phyloP scores from a whole-genome alignment of 2,329 filamentous ascomycete species.

The Epichloe hybrida region DNA sequence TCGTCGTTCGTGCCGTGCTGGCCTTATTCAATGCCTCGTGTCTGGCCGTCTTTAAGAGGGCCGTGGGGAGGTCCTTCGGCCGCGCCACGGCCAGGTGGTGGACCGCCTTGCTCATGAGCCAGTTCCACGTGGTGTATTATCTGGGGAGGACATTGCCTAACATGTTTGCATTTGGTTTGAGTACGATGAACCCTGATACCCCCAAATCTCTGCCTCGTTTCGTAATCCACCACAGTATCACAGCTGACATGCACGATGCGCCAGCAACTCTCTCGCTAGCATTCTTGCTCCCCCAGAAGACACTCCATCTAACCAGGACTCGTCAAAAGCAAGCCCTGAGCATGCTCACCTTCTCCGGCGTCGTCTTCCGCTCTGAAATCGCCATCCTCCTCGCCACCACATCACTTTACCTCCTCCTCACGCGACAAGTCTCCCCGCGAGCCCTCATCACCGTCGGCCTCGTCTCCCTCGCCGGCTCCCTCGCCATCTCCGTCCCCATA shows the following conservation, averaged over 20 bases:
- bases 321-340: constrained; percentile 53
- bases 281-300: constrained; percentile 24
- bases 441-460: constrained; percentile 53
- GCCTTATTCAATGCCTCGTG: constrained; percentile 62
- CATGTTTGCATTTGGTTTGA: constrained; percentile 85
- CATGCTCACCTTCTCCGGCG: constrained; percentile 64
- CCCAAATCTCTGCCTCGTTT: not conserved
- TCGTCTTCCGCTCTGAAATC: constrained; percentile 82
- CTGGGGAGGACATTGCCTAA: constrained; percentile 85
- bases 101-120: constrained; percentile 59
- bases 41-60: constrained; percentile 51
- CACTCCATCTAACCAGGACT: constrained; percentile 15
- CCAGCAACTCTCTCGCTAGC: constrained; percentile 52
- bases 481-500: constrained; percentile 56
- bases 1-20: constrained; percentile 60
- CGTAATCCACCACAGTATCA: not conserved
- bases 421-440: constrained; percentile 36
- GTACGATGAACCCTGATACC: constrained; percentile 33
- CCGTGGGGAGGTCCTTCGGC: constrained; percentile 56
- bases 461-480: constrained; percentile 49
- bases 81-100: constrained; percentile 63
- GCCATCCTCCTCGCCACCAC: constrained; percentile 64
- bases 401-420: constrained; percentile 48
- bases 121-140: constrained; percentile 92
- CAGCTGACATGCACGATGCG: not conserved